These are phyloP conservation scores for Nemania serpens DNA, from an alignment of 2,329 filamentous ascomycete genomes.

Conservation along the genomic window DNA sequence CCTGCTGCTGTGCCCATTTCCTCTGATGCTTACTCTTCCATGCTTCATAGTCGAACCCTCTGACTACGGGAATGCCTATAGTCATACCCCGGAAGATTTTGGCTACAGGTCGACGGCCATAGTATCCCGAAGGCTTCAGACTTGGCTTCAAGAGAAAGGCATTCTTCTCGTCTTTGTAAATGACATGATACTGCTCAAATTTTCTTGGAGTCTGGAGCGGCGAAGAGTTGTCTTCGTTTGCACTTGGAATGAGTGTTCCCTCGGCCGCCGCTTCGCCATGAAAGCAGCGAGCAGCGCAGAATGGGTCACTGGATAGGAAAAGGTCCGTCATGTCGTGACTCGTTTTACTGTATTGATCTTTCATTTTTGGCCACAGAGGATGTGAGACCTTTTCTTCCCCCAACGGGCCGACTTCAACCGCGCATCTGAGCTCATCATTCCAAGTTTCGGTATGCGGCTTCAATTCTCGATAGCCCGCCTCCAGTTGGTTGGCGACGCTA, in stretches of 20 bases:
- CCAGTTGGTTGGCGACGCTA: constrained; percentile 85
- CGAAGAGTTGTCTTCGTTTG: constrained; percentile 46
- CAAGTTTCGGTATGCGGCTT: constrained; percentile 91
- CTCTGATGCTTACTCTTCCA: constrained; percentile 75
- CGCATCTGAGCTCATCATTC: constrained; percentile 87
- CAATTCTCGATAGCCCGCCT: constrained; percentile 86
- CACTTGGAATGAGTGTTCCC: constrained; percentile 45
- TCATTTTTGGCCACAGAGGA: constrained; percentile 74
- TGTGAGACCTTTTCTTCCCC: constrained; percentile 92
- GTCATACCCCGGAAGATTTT: constrained; percentile 83
- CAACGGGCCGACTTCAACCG: constrained; percentile 83
- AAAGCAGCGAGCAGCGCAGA: constrained; percentile 64
- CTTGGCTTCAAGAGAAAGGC: constrained; percentile 88
- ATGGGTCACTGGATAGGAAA: constrained; percentile 57
- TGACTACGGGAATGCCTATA: constrained; percentile 84
- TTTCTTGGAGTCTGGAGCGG: constrained; percentile 55
- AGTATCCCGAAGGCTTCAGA: constrained; percentile 82
- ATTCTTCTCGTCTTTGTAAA: constrained; percentile 77
- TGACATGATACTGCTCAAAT: constrained; percentile 78
- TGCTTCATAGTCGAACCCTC: constrained; percentile 78
- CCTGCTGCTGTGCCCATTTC: constrained; percentile 42
- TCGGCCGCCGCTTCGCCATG: constrained; percentile 62
- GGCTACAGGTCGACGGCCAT: constrained; percentile 77
- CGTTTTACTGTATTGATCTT: constrained; percentile 43
- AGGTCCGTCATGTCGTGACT: constrained; percentile 44